Base-by-base conservation (phyloP, 768 basidiomycete genomes). In the Rhizopogon sp. region DNA sequence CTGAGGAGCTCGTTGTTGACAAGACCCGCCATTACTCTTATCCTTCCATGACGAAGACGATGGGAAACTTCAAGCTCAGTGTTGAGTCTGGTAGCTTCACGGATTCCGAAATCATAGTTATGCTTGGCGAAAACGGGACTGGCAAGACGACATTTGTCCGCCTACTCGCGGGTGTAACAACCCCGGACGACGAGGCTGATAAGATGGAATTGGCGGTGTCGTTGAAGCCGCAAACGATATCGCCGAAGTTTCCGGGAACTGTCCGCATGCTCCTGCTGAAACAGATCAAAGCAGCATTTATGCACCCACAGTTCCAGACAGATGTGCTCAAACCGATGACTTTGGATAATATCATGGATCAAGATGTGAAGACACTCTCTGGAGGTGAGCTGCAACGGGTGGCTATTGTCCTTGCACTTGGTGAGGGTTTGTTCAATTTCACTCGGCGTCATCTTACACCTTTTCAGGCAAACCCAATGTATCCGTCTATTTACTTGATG, bases 271-370 rank as follows among this genome's bases (percentile, higher is more conserved):
- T 99, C 58, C 74, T 99, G 55, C 66, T 99, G 50, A 98, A 97
- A 76, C 85, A 88, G 72, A 97, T 98, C 76, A 95, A 96, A 74
- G 78, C 82, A 20, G 84, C 93, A 31, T 98, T 97, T 74, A 96
- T 98, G 94, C 94, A 97, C 70, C 89, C 95, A n/a, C 97, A 98
- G 72, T 99, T 99, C 88, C 91, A 96, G 71, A 90, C 90, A 41
- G 97, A 98, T 67, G 97, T 98, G 43, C 74, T 98, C 58, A 98
- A 98, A 75, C 96, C 96, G 25, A 98, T 99, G 96, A 91, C 75
- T 68, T 70, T 99, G 64, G 97, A 99, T 41, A 81, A 84, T 54
- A 87, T 99, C 58, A 86, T 99, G 77, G 97, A 99, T 70, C 95
- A 99, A 73, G 93, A 98, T 39, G 97, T 99, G 20, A 93, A 93